A percentile compares a stretch with the other conserved stretches of the same genome.
These are phyloP conservation scores for Plasmopara viticola DNA, from an alignment of 352 stramenopile species.

Conservation along the genomic window DNA sequence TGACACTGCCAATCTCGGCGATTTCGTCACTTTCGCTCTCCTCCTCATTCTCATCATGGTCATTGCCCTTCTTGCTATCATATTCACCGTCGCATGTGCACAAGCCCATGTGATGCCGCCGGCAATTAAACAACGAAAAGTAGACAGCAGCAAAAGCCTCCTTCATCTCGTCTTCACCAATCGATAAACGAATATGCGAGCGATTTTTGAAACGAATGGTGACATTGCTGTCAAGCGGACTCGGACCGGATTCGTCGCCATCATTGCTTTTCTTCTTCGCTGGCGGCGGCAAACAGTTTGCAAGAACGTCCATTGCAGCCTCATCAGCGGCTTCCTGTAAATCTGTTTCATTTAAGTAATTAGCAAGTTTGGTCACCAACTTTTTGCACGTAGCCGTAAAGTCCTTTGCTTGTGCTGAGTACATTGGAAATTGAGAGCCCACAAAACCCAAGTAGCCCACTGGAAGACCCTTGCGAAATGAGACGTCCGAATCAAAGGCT, in stretches of 20 bases:
- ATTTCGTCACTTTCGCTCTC: slow-evolving; percentile 21
- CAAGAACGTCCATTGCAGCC: slow-evolving; percentile 65
- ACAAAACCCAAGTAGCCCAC: slow-evolving; percentile 69
- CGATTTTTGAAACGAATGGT: slow-evolving; percentile 61
- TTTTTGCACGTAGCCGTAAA: slow-evolving; percentile 46
- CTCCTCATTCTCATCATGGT: slow-evolving; percentile 21
- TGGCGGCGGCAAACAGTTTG: slow-evolving; percentile 64
- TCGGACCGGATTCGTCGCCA: slow-evolving; percentile 20
- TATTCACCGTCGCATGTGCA: slow-evolving; percentile 52
- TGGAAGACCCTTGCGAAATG: slow-evolving; percentile 65
- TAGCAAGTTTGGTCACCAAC: slow-evolving; percentile 45
- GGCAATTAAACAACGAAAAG: slow-evolving; percentile 71
- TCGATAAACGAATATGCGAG: slow-evolving; percentile 57
- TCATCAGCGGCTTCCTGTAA: slow-evolving; percentile 70
- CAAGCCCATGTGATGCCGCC: slow-evolving; percentile 75
- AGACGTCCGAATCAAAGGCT: slow-evolving; percentile 71
- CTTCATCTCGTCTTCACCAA: slow-evolving; percentile 54
- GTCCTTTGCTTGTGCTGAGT: slow-evolving; percentile 33
- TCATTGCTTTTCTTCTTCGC: slow-evolving; percentile 7
- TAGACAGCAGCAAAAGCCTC: slow-evolving; percentile 62
- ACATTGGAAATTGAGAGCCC: slow-evolving; percentile 51
- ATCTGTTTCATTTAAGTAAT: slow-evolving; percentile 40
- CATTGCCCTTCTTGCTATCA: slow-evolving; percentile 20
- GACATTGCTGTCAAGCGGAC: slow-evolving; percentile 40
- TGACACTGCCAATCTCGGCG: slow-evolving; percentile 15